Evolutionary conservation across 2,329 filamentous ascomycete species (phyloP).

Genomic region (Cryphonectria naterciae): DNA sequence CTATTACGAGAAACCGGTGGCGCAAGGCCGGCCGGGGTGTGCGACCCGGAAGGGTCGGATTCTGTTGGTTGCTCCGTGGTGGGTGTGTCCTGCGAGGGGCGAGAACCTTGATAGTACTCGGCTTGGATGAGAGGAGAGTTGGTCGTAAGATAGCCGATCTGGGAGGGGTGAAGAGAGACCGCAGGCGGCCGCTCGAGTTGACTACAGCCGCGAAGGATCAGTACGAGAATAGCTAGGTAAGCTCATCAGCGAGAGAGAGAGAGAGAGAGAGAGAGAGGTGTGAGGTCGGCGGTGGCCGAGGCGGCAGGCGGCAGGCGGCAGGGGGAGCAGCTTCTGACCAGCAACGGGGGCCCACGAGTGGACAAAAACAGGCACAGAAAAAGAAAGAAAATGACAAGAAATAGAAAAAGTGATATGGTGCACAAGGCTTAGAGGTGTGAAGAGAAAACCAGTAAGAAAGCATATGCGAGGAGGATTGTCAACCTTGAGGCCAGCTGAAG

Average conservation of each 20-base stretch:
- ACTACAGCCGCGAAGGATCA: conserved; percentile 30
- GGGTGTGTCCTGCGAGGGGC: conserved; percentile 40
- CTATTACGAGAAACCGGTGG: conserved; percentile 48
- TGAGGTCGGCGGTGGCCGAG: conserved; percentile 20
- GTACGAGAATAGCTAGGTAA: conserved; percentile 15
- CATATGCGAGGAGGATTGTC: conserved; percentile 10
- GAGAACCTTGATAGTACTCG: conserved; percentile 52
- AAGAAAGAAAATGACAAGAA: not conserved
- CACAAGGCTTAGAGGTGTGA: conserved; percentile 10
- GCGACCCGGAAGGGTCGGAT: conserved; percentile 24
- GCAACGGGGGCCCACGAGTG: conserved; percentile 3
- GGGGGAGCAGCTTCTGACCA: conserved; percentile 14
- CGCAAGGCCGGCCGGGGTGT: conserved; percentile 39
- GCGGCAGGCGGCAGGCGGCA: conserved; percentile 10
- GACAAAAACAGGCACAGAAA: conserved; percentile 25
- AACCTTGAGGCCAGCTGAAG: conserved; percentile 19
- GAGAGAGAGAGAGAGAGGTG: too few relatives aligned
- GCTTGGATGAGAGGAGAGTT: conserved; percentile 70
- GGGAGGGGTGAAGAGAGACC: conserved; percentile 64
- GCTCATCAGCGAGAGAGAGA: not conserved
- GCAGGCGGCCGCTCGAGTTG: conserved; percentile 49
- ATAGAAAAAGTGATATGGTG: conserved; percentile 18
- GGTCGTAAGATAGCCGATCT: conserved; percentile 69
- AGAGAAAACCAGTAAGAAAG: not conserved
- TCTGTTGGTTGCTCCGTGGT: conserved; percentile 26